Evolutionary conservation across 2,329 filamentous ascomycete species (phyloP), one percentile per base, ranked within the genome.

Genomic region (Colletotrichum paranaense): DNA sequence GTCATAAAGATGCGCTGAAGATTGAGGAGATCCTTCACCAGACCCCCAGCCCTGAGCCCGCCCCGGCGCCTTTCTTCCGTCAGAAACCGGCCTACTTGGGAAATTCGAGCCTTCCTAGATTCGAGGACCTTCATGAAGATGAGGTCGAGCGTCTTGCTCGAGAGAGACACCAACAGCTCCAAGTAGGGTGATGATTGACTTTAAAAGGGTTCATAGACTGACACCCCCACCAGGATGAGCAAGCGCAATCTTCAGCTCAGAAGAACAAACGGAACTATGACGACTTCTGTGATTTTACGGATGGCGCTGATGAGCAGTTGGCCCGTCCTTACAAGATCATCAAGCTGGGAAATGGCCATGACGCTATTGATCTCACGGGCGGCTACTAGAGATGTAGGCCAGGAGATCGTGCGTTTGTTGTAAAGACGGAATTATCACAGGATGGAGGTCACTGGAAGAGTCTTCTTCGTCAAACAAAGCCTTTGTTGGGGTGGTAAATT

Each of bases 21-120:
- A 74, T 78, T 1, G 78, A 81, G 59, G 57, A 80, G 28, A 77
- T 83, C 38, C 77, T 83, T 53, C 79, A 78, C 16, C 77, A 77
- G 4, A 77, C 75, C 6, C 75, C 77, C 2, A 73, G 75, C 19
- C 74, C 62, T 1, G 75, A 78, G 4, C 73, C 77, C 1, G 72
- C 69, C n/a, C 74, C 62, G 1, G 74, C 77, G 4, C 73, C 77
- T 2, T 72, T 69, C 7, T 28, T 78, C 19, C 74, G 70, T 6
- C 59, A 71, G 16, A 57, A 24, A 9, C 32, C 30, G 7, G 35
- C n/a, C 11, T 19, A 22, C 16, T 52, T 28, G 9, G 52, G 26
- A 5, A 19, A 52, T 4, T 52, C 38, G 19, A 14, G 11, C 30
- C 3, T 62, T 38, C 55, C 59, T 8, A 53, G 60, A 38, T 71